Conservation (phyloP, 2,329 filamentous ascomycete species). For the Acarospora socialis region DNA sequence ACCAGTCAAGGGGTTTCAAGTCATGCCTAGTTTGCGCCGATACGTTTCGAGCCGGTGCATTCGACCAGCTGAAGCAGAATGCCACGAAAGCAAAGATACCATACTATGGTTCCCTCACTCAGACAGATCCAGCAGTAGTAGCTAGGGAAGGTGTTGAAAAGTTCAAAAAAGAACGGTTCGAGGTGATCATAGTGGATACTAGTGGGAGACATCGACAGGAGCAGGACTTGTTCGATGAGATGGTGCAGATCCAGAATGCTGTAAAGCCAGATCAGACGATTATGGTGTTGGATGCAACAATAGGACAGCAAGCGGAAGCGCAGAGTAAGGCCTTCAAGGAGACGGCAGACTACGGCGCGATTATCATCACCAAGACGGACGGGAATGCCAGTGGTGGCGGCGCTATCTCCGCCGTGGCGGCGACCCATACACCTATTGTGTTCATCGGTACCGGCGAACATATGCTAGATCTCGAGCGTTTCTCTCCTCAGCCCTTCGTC, state of each 20-base stretch:
- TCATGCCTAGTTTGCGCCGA: slow-evolving; percentile 91
- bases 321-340: slow-evolving; percentile 97
- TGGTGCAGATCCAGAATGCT: slow-evolving; percentile 89
- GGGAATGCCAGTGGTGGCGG: slow-evolving; percentile 90
- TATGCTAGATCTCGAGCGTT: slow-evolving; percentile 85
- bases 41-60: slow-evolving; percentile 95
- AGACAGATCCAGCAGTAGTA: slow-evolving; percentile 88
- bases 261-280: slow-evolving; percentile 92
- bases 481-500: slow-evolving; percentile 84
- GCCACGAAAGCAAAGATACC: slow-evolving; percentile 98
- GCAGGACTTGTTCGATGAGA: slow-evolving; percentile 87
- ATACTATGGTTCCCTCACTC: slow-evolving; percentile 91
- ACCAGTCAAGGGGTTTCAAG: slow-evolving; percentile 85
- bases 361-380: slow-evolving; percentile 98
- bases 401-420: slow-evolving; percentile 92
- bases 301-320: slow-evolving; percentile 88
- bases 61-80: slow-evolving; percentile 97
- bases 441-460: slow-evolving; percentile 98
- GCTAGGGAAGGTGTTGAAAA: slow-evolving; percentile 93
- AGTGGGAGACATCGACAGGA: slow-evolving; percentile 92
- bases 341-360: slow-evolving; percentile 89
- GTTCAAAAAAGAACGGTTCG: slow-evolving; percentile 97
- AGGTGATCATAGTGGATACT: slow-evolving; percentile 97
- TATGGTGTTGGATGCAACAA: slow-evolving; percentile 93
- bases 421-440: slow-evolving; percentile 90